Evolutionary conservation across 306 rosid genomes (phyloP).

Genomic region (Neltuma alba): DNA sequence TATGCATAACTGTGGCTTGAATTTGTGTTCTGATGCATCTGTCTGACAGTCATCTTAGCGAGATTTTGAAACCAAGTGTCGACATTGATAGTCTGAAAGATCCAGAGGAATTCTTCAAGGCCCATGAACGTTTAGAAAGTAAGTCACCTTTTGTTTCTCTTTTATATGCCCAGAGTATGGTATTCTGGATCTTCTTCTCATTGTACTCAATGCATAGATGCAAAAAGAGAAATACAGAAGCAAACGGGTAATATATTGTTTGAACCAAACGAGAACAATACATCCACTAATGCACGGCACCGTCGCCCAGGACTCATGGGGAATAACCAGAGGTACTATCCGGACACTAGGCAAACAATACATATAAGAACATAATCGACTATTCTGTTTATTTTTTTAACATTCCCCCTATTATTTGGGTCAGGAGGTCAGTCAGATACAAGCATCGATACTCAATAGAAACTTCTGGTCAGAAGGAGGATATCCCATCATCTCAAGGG

Average conservation of each 20-base stretch:
- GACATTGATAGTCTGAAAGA: slow-evolving; percentile 62
- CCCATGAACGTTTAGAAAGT: slow-evolving; percentile 72
- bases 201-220: slow-evolving; percentile 54
- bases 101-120: slow-evolving; percentile 67
- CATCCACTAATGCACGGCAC: slow-evolving; percentile 44
- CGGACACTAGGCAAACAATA: neutral
- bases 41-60: slow-evolving; percentile 55
- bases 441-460: slow-evolving; percentile 58
- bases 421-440: slow-evolving; percentile 60
- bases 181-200: slow-evolving; percentile 20
- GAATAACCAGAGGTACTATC: slow-evolving; percentile 51
- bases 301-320: slow-evolving; percentile 77
- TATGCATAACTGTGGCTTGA: slow-evolving; percentile 4
- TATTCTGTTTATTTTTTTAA: slow-evolving; percentile 29
- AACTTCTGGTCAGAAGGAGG: slow-evolving; percentile 35
- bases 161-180: slow-evolving; percentile 5
- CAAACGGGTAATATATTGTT: slow-evolving; percentile 48
- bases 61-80: slow-evolving; percentile 51
- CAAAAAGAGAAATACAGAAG: slow-evolving; percentile 74
- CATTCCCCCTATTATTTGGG: slow-evolving; percentile 27
- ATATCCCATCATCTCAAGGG: slow-evolving; percentile 55
- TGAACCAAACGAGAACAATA: slow-evolving; percentile 48
- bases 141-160: slow-evolving; percentile 33
- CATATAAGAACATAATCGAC: neutral
- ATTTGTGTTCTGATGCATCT: slow-evolving; percentile 8